Percentiles rank a stretch among this genome's conserved stretches.
phyloP scores from a whole-genome alignment of 805 yeast genomes.

The Helenozyma baotianmanensis region DNA sequence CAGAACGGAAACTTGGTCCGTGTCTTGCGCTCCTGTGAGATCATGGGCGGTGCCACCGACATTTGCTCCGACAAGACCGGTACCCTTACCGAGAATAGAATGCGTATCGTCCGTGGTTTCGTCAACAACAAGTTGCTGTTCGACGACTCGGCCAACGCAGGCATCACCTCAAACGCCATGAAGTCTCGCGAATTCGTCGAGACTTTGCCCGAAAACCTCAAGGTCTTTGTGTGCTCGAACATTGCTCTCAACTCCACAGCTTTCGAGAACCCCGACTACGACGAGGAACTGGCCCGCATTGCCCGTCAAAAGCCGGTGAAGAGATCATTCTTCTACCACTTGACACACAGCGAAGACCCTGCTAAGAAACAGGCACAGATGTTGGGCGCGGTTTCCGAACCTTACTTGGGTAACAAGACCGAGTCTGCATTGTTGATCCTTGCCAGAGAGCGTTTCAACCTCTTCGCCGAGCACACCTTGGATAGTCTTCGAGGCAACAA shows the following conservation, averaged over 20 bases:
- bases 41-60: slow-evolving; percentile 98
- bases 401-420: slow-evolving; percentile 87
- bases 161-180: slow-evolving; percentile 22
- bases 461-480: slow-evolving; percentile 40
- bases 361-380: slow-evolving; percentile 11
- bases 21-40: slow-evolving; percentile 89
- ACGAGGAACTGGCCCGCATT: slow-evolving; percentile 25
- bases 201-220: slow-evolving; percentile 18
- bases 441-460: slow-evolving; percentile 54
- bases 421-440: slow-evolving; percentile 81
- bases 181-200: slow-evolving; percentile 21
- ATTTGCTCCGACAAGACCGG: slow-evolving; percentile 98
- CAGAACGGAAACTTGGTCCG: slow-evolving; percentile 95
- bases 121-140: slow-evolving; percentile 22
- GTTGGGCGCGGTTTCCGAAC: slow-evolving; percentile 39
- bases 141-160: slow-evolving; percentile 37
- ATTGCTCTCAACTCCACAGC: slow-evolving; percentile 83
- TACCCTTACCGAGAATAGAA: slow-evolving; percentile 87
- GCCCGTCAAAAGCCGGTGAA: slow-evolving; percentile 27
- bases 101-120: slow-evolving; percentile 82
- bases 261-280: slow-evolving; percentile 61
- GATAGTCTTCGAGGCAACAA: slow-evolving; percentile 31
- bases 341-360: slow-evolving; percentile 15
- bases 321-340: slow-evolving; percentile 24
- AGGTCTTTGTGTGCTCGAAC: slow-evolving; percentile 42